Percentiles rank a stretch among this genome's conserved stretches.
These are phyloP conservation scores for Diaporthe batatas DNA, from an alignment of 2,329 filamentous ascomycete species.

Conservation along the genomic window DNA sequence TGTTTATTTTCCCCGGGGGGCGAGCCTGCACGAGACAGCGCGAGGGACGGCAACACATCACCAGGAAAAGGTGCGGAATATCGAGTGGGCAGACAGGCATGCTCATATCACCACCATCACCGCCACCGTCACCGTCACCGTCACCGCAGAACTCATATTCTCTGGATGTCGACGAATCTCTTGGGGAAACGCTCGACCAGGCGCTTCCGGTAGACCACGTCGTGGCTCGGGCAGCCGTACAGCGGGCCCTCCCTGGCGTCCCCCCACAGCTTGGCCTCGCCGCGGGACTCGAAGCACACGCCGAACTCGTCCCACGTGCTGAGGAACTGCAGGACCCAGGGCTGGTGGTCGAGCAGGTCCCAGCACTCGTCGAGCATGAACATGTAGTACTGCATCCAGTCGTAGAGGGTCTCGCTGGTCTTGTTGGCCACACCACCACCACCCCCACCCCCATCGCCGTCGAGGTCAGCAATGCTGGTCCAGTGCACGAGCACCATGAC, in stretches of 20 bases:
- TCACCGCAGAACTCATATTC: constrained; percentile 33
- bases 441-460: constrained; percentile 21
- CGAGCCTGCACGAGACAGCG: not conserved
- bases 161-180: constrained; percentile 38
- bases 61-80: not conserved
- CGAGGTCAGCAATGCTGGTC: constrained; percentile 42
- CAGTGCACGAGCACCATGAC: constrained; percentile 42
- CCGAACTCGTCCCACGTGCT: constrained; percentile 42
- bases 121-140: too few species aligned
- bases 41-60: not conserved
- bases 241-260: constrained; percentile 41
- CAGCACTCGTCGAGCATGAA: constrained; percentile 42
- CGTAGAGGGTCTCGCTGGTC: constrained; percentile 39
- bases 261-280: constrained; percentile 40
- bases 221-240: constrained; percentile 41
- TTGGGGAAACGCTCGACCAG: constrained; percentile 42
- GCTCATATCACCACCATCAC: constrained; percentile 11
- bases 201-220: constrained; percentile 41
- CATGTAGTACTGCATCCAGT: constrained; percentile 44
- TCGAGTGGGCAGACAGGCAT: not conserved
- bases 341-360: constrained; percentile 40
- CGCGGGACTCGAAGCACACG: constrained; percentile 39
- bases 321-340: constrained; percentile 41
- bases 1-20: constrained; percentile 7
- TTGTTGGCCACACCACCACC: constrained; percentile 23